Percentiles rank a stretch among this genome's conserved stretches.
Conservation (phyloP, 176 grass and related monocot species). For the Aegilops speltoides region DNA sequence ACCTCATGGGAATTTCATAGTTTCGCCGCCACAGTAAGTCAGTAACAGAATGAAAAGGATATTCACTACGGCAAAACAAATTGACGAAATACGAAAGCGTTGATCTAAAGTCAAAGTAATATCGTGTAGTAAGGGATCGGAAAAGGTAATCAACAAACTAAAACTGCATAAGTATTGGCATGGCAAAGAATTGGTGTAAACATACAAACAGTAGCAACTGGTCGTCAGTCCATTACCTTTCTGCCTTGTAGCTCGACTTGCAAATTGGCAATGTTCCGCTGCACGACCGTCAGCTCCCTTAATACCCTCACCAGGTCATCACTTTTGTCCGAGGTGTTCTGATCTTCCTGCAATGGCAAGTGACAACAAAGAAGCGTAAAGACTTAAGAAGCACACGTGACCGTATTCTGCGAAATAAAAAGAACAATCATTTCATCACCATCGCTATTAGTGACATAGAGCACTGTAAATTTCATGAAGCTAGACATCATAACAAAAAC, state of each 20-base stretch:
- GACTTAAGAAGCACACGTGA: background rate
- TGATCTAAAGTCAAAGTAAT: background rate
- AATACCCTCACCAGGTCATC: conserved; percentile 90
- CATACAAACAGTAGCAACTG: background rate
- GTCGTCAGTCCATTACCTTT: conserved; percentile 56
- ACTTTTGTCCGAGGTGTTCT: conserved; percentile 71
- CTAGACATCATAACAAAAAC: background rate
- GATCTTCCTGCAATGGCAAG: conserved; percentile 62
- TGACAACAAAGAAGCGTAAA: background rate
- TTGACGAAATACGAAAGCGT: background rate
- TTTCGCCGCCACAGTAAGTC: background rate
- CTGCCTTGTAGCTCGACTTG: conserved; percentile 97
- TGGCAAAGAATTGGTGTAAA: background rate
- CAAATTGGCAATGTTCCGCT: conserved; percentile 89
- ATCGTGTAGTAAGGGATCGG: background rate
- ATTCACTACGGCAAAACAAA: background rate
- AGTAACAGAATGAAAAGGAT: conserved; percentile 4
- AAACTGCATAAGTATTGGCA: background rate
- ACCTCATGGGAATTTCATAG: background rate
- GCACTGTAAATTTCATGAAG: background rate
- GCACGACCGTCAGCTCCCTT: conserved; percentile 79
- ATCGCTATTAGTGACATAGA: background rate
- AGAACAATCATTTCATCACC: background rate
- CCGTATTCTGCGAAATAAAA: background rate
- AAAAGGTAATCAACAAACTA: background rate